phyloP scores from a whole-genome alignment of 2,329 filamentous ascomycete species.

The Claviceps purpurea region DNA sequence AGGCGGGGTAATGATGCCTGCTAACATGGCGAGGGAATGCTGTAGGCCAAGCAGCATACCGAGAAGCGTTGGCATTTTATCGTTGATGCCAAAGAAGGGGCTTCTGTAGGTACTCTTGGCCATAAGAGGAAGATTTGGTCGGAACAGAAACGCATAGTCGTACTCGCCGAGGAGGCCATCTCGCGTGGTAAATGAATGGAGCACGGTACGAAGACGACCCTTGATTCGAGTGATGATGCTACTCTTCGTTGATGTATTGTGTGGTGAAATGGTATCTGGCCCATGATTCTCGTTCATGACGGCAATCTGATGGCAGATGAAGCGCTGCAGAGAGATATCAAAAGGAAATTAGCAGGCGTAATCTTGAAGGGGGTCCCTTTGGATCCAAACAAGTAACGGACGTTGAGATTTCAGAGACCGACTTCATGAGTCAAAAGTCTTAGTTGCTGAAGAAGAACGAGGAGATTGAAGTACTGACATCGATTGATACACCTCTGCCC shows the following conservation, averaged over 20 bases:
- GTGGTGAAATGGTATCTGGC: conserved; percentile 35
- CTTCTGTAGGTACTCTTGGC: conserved; percentile 37
- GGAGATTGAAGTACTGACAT: no score
- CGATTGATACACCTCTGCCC: no score
- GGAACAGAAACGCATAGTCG: conserved; percentile 83
- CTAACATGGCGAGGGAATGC: conserved; percentile 65
- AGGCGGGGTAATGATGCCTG: conserved; percentile 64
- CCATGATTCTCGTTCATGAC: conserved; percentile 44
- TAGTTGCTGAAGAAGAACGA: no score
- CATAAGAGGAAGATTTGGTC: conserved; percentile 71
- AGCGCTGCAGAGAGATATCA: not conserved
- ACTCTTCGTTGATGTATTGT: conserved; percentile 20
- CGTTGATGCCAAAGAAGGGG: conserved; percentile 76
- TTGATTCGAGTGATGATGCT: conserved; percentile 12
- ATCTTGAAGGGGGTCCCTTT: not conserved
- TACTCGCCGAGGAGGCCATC: conserved; percentile 74
- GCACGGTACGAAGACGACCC: conserved; percentile 11
- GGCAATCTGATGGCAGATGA: not conserved
- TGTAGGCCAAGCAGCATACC: conserved; percentile 66
- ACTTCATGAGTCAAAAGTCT: no score
- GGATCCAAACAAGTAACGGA: no score
- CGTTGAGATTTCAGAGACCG: no score
- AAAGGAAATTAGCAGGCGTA: not conserved
- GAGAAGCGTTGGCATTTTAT: conserved; percentile 62
- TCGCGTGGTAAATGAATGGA: conserved; percentile 37